Evolutionary conservation across 2,329 filamentous ascomycete genomes (phyloP).

Genomic region (Pseudogymnoascus sp.): DNA sequence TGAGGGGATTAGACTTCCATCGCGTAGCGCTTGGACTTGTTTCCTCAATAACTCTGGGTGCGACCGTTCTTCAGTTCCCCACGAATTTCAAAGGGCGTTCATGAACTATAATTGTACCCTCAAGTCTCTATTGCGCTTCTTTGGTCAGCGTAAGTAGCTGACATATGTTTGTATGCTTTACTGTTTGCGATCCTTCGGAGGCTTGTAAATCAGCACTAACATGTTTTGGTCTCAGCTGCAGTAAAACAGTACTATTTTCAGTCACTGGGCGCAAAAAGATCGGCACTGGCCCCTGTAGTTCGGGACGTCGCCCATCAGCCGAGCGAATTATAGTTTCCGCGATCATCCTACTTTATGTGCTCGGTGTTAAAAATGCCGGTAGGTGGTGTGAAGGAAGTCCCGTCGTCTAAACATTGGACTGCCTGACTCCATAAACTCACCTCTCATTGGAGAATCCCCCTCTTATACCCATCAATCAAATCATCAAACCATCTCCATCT

Average conservation of each 20-base stretch:
- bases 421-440: background rate
- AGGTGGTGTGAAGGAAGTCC: too few relatives aligned
- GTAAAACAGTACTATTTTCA: background rate
- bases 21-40: background rate
- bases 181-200: background rate
- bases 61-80: background rate
- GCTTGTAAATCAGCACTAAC: background rate
- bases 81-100: background rate
- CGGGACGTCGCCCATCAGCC: background rate
- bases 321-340: background rate
- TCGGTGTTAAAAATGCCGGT: too few relatives aligned
- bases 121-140: background rate
- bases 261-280: background rate
- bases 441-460: background rate
- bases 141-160: background rate
- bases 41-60: background rate
- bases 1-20: background rate
- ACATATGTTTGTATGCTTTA: background rate
- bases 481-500: background rate
- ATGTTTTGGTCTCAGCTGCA: background rate
- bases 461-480: background rate
- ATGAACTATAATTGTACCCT: background rate
- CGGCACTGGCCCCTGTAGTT: background rate
- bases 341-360: background rate
- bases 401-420: too few relatives aligned